Base-by-base conservation (phyloP, 306 rosid genomes). In the Ziziphus jujuba region DNA sequence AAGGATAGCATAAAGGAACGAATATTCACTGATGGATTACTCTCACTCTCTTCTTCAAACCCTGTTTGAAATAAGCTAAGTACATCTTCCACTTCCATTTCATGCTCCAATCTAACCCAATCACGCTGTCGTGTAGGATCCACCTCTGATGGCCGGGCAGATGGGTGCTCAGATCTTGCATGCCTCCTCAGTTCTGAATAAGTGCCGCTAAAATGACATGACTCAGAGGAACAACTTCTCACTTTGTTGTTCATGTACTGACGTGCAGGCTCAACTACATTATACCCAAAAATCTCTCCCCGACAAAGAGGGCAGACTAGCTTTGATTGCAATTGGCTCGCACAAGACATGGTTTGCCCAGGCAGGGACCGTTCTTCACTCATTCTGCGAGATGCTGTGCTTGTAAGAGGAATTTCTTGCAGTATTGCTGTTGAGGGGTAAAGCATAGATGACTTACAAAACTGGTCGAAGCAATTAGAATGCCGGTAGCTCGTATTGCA, bases 381-480 rank as follows among this genome's bases (percentile, higher is more conserved):
- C 56, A 56, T 66, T 65, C 77, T 38, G 72, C 33, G 63, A 65
- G 89, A 72, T 63, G 59, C 72, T 48, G 71, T 47, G 79, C 78
- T 66, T 60, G 81, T 56, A 59, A 79, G 77, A 62, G 89, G 86
- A 78, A 77, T 82, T 77, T 82, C 84, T 81, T 73, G 79, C 69
- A 88, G 76, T 61, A 72, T 63, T 75, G 75, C 56, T 20, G 86
- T 61, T 23, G 85, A 75, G 54, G 85, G 71, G 75, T 70, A 65
- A 38, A 87, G 74, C 70, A 70, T 84, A 83, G 78, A 83, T 12
- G 86, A 80, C 84, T 87, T 85, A 58, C 91, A 84, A 62, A 85
- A 90, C 84, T 84, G 97, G 61, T 91, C 93, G 31, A 91, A 87
- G 77, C 97, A 91, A 61, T 88, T 88, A 40, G 97, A 88, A 85